Percentiles rank a stretch among this genome's conserved stretches.
phyloP scores from a whole-genome alignment of 2,329 filamentous ascomycete species.

The Ophiostoma novo-ulmi region DNA sequence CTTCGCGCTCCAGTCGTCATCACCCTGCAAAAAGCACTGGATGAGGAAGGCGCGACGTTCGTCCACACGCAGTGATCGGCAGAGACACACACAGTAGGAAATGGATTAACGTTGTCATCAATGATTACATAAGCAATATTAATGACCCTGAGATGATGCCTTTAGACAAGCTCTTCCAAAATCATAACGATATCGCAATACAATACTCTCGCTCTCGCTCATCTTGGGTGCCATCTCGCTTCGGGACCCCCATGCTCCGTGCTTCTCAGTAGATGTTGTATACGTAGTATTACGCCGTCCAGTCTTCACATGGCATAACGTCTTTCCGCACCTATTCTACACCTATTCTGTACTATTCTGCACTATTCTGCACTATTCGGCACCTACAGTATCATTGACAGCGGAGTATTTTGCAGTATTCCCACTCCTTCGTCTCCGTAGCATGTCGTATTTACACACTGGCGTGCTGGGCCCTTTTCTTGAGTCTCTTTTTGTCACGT shows the following conservation, averaged over 20 bases:
- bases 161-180: no score
- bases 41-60: not conserved
- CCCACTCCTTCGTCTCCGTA: not conserved
- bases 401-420: not conserved
- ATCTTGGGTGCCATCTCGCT: not conserved
- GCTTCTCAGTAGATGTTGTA: not conserved
- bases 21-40: not conserved
- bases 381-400: not conserved
- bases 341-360: not conserved
- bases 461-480: not conserved
- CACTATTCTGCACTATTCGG: no score
- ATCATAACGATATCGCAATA: not conserved
- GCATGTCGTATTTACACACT: constrained; percentile 15
- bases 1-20: not conserved
- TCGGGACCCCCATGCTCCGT: not conserved
- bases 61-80: not conserved
- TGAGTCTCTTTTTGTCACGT: no score
- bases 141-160: no score
- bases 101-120: no score
- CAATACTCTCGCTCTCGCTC: not conserved
- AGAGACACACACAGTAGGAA: no score
- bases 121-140: no score
- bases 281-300: no score
- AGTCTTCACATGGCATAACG: not conserved
- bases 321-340: not conserved